phyloP scores from a whole-genome alignment of 768 basidiomycete genomes.

The Hygrocybe punicea region DNA sequence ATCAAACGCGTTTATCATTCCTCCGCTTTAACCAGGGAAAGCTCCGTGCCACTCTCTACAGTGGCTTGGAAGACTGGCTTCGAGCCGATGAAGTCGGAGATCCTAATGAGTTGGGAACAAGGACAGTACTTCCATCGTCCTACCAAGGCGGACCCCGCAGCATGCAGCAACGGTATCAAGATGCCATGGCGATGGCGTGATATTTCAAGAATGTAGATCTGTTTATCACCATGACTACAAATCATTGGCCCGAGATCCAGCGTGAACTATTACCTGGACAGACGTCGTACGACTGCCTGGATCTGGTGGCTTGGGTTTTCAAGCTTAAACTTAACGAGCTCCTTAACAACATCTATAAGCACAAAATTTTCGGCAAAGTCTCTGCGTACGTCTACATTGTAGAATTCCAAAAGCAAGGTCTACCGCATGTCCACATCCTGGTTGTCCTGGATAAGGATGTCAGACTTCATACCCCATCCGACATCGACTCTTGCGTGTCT shows the following conservation, averaged over 20 bases:
- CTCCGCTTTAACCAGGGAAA: slow-evolving; percentile 29
- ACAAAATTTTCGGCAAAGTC: slow-evolving; percentile 17
- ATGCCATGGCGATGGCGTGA: slow-evolving; percentile 43
- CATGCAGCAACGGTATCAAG: slow-evolving; percentile 43
- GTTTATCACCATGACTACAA: slow-evolving; percentile 50
- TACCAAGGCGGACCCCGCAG: slow-evolving; percentile 30
- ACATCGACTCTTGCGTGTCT: slow-evolving; percentile 40
- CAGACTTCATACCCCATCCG: slow-evolving; percentile 31
- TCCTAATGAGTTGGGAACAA: slow-evolving; percentile 27
- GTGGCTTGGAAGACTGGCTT: too few species aligned
- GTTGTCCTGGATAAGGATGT: slow-evolving; percentile 35
- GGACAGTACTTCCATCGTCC: slow-evolving; percentile 34
- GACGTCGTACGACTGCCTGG: slow-evolving; percentile 40
- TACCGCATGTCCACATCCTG: slow-evolving; percentile 39
- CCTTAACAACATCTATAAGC: slow-evolving; percentile 35
- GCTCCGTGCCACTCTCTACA: too few species aligned
- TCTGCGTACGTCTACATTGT: not conserved
- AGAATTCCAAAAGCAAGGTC: too few species aligned
- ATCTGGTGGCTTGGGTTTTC: slow-evolving; percentile 49
- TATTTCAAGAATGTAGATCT: slow-evolving; percentile 37
- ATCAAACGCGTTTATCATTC: slow-evolving; percentile 36
- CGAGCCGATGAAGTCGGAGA: slow-evolving; percentile 20
- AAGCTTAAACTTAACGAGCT: slow-evolving; percentile 40
- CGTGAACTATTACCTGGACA: slow-evolving; percentile 31
- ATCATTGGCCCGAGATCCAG: slow-evolving; percentile 46